phyloP scores from a whole-genome alignment of 1,284 basidiomycete species.

The Boletus austroedulis region DNA sequence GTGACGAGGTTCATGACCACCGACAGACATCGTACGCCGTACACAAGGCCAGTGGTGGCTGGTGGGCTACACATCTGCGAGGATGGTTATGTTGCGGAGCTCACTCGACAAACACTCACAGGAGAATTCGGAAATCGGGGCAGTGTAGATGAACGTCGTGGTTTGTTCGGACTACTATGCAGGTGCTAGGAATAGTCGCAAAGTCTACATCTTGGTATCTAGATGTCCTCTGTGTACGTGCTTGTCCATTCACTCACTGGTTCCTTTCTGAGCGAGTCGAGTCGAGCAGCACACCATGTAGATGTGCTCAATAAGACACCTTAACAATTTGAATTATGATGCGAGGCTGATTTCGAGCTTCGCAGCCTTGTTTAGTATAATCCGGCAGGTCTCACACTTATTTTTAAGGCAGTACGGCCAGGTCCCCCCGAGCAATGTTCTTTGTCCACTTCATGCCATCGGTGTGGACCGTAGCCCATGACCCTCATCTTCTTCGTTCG shows the following conservation, averaged over 20 bases:
- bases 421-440: no score
- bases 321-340: not conserved
- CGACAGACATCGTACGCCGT: constrained; percentile 3
- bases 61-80: not conserved
- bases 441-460: no score
- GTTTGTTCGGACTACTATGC: not conserved
- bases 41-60: constrained; percentile 15
- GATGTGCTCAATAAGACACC: not conserved
- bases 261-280: no score
- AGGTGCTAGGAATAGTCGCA: no score
- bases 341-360: not conserved
- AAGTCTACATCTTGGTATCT: no score
- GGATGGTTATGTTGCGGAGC: not conserved
- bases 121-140: not conserved
- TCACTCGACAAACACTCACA: not conserved
- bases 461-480: no score
- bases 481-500: no score
- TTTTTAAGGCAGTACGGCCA: constrained; percentile 4
- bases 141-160: not conserved
- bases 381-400: not conserved
- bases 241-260: no score
- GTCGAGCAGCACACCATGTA: no score
- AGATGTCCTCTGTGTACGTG: no score
- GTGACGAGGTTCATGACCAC: no score
- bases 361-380: not conserved